These are phyloP conservation scores for Pseudevernia furfuracea DNA, from an alignment of 495 filamentous ascomycete genomes.

Conservation along the genomic window DNA sequence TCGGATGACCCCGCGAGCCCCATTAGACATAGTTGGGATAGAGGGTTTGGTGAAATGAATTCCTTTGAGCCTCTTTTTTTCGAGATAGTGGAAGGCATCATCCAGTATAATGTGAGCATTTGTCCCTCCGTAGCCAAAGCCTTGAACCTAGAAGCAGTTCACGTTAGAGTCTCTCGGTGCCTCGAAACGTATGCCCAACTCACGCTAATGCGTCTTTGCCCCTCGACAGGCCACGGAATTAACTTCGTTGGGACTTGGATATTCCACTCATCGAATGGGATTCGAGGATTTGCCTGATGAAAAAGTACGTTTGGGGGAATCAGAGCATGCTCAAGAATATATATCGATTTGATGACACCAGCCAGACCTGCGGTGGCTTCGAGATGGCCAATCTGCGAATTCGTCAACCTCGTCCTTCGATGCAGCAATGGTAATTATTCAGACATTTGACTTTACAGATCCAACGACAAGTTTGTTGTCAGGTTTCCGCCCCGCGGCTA, in stretches of 20 bases:
- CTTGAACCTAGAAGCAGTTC: conserved; percentile 11
- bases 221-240: conserved; percentile 26
- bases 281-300: conserved; percentile 30
- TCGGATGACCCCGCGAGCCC: not conserved
- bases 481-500: conserved; percentile 31
- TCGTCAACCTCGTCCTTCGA: not conserved
- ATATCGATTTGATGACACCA: conserved; percentile 37
- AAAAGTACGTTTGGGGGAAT: conserved; percentile 38
- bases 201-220: conserved; percentile 12
- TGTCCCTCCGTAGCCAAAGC: conserved; percentile 25
- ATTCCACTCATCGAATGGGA: conserved; percentile 30
- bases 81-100: conserved; percentile 27
- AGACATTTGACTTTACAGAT: conserved; percentile 39
- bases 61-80: conserved; percentile 11
- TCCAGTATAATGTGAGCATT: conserved; percentile 36
- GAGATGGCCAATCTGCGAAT: conserved; percentile 39
- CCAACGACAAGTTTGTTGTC: conserved; percentile 26
- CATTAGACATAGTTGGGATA: not conserved
- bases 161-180: not conserved
- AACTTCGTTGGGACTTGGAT: conserved; percentile 25
- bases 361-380: conserved; percentile 41
- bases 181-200: not conserved
- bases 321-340: conserved; percentile 38
- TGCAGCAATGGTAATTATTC: not conserved
- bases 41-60: not conserved